phyloP scores from a whole-genome alignment of 108 stramenopile genomes.

The Cyclotella sp. region DNA sequence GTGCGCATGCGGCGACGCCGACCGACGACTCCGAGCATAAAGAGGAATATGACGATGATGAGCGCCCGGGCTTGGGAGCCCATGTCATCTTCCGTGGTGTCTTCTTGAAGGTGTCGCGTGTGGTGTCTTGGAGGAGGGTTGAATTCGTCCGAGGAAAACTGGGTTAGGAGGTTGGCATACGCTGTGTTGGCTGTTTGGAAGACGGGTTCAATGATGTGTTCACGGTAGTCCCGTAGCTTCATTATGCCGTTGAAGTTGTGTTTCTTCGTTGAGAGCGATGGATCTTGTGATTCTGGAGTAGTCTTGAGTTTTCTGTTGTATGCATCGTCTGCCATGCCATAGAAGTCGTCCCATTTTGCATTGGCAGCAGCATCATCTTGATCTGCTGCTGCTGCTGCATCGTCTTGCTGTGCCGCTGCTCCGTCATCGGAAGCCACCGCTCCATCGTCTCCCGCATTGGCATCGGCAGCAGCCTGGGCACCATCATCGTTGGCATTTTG shows the following conservation, averaged over 20 bases:
- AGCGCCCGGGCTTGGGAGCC: slow-evolving; percentile 59
- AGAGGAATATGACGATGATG: slow-evolving; percentile 66
- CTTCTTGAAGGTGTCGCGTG: slow-evolving; percentile 25
- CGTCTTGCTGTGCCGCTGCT: slow-evolving; percentile 17
- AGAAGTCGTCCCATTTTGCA: slow-evolving; percentile 19
- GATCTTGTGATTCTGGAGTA: not conserved
- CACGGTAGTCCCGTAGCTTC: slow-evolving; percentile 76
- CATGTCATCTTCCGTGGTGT: slow-evolving; percentile 29
- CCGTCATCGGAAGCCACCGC: not conserved
- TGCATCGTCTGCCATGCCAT: slow-evolving; percentile 32
- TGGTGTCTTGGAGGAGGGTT: not conserved
- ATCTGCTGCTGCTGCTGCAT: slow-evolving; percentile 28
- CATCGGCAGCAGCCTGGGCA: slow-evolving; percentile 27
- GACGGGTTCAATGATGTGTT: slow-evolving; percentile 71
- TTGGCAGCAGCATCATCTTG: slow-evolving; percentile 13
- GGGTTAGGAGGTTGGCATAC: slow-evolving; percentile 48
- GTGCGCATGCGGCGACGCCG: slow-evolving; percentile 86
- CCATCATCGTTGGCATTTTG: slow-evolving; percentile 29
- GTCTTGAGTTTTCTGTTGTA: slow-evolving; percentile 19
- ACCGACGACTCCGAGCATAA: slow-evolving; percentile 77
- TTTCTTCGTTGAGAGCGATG: not conserved
- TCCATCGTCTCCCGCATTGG: slow-evolving; percentile 2
- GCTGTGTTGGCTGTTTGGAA: slow-evolving; percentile 54
- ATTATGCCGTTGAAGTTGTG: slow-evolving; percentile 72
- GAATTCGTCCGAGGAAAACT: slow-evolving; percentile 35